phyloP scores from a whole-genome alignment of 345 rosid species.

The Physaria fendleri region DNA sequence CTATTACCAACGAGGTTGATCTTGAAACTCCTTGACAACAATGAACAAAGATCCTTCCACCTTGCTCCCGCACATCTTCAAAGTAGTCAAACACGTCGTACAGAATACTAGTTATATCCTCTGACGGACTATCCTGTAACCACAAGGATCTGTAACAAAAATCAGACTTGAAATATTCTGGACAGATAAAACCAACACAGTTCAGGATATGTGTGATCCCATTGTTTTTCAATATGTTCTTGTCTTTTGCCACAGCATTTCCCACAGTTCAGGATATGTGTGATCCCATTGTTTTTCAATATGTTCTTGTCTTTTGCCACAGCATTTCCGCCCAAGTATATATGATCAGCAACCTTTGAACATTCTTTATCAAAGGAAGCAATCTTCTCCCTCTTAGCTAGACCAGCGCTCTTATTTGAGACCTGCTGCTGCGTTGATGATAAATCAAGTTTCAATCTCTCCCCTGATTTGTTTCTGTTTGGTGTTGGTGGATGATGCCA shows the following conservation, averaged over 20 bases:
- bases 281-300: conserved; percentile 74
- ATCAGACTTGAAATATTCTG: conserved; percentile 87
- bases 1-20: conserved; percentile 96
- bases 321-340: conserved; percentile 95
- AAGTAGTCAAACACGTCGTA: conserved; percentile 98
- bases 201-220: conserved; percentile 91
- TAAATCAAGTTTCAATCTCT: conserved; percentile 90
- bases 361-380: conserved; percentile 95
- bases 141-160: conserved; percentile 90
- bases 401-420: conserved; percentile 63
- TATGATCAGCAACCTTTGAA: conserved; percentile 91
- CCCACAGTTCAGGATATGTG: conserved; percentile 93
- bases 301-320: conserved; percentile 86
- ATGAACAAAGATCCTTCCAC: conserved; percentile 93
- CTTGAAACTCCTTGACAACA: conserved; percentile 98
- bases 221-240: conserved; percentile 66
- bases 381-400: conserved; percentile 82
- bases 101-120: conserved; percentile 95
- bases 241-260: conserved; percentile 87
- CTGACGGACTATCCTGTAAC: conserved; percentile 98
- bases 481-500: conserved; percentile 96
- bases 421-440: conserved; percentile 55
- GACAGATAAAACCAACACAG: conserved; percentile 97
- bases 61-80: conserved; percentile 92
- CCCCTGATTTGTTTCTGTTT: conserved; percentile 67